phyloP scores from a whole-genome alignment of 768 basidiomycete genomes.

The Phaeolepiota aurea region DNA sequence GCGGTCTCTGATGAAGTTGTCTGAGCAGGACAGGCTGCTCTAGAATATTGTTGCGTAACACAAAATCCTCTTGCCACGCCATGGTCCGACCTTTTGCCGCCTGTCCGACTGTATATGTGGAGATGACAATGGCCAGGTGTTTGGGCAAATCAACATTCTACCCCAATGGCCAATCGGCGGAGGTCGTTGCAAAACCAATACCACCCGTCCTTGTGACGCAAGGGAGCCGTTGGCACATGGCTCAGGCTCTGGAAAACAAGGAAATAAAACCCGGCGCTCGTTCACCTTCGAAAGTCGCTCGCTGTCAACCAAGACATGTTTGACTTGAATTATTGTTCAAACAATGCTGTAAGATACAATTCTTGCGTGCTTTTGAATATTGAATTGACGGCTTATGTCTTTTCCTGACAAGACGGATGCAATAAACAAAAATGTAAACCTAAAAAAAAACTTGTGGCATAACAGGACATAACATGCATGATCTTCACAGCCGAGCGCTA shows the following conservation, averaged over 20 bases:
- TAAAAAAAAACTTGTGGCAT: too few species aligned
- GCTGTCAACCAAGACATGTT: neutral
- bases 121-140: neutral
- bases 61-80: neutral
- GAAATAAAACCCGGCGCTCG: neutral
- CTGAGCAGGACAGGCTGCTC: neutral
- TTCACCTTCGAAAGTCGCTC: neutral
- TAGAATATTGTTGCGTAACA: neutral
- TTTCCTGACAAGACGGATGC: neutral
- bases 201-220: neutral
- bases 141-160: neutral
- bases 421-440: too few species aligned
- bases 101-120: neutral
- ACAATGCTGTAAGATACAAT: neutral
- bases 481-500: too few species aligned
- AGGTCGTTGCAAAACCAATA: neutral
- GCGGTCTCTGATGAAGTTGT: neutral
- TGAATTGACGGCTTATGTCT: neutral
- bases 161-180: neutral
- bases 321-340: neutral
- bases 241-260: neutral
- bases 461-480: too few species aligned
- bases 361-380: neutral
- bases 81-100: neutral
- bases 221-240: neutral